Base-by-base conservation (phyloP, 2,329 filamentous ascomycete species). In the Pseudogymnoascus sp. region DNA sequence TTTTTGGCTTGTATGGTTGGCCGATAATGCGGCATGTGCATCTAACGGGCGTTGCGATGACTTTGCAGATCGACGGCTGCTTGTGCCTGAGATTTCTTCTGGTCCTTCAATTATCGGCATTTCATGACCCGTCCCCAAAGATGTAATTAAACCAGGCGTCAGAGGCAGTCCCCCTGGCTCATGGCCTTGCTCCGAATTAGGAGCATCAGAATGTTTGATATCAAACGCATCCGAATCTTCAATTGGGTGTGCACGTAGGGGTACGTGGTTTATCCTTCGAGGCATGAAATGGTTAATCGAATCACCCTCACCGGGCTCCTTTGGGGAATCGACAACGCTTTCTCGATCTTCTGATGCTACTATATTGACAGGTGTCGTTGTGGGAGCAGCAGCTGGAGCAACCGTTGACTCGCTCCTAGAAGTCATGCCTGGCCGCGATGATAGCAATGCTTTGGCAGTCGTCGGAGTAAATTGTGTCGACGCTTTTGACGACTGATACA, bases 301-400 rank as follows among this genome's bases (percentile, higher is more conserved):
- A 25, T 36, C 51, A 21, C 16, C 36, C 51, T 57, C 51, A 6
- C n/a, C 28, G 5, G n/a, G 51, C n/a, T 57, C 51, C 16, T 21
- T 57, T 13, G 51, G 14, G 7, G 28, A 21, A 57, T 21, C 51
- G 3, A 28, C 51, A 21, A 5, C 16, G 10, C 73, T 72, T 62
- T 85, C 82, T 65, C 74, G 77, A 65, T 83, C 80, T 63, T 79
- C 79, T 66, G 80, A 79, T 14, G 77, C 79, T 66, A 74, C 80
- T 7, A 82, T 78, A 61, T 81, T 80, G 11, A 82, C 75, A 3
- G 84, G 79, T 1, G 80, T 79, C 43, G 81, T 71, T 21, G 76
- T 76, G 31, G 84, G 79, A 66, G 70, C 65, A 23, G 70, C 67
- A 23, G 68, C 69, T 19, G 70, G 66, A 1, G 73, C 73, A n/a